Base-by-base conservation (phyloP, 2,329 filamentous ascomycete species). In the Fusarium temperatum region DNA sequence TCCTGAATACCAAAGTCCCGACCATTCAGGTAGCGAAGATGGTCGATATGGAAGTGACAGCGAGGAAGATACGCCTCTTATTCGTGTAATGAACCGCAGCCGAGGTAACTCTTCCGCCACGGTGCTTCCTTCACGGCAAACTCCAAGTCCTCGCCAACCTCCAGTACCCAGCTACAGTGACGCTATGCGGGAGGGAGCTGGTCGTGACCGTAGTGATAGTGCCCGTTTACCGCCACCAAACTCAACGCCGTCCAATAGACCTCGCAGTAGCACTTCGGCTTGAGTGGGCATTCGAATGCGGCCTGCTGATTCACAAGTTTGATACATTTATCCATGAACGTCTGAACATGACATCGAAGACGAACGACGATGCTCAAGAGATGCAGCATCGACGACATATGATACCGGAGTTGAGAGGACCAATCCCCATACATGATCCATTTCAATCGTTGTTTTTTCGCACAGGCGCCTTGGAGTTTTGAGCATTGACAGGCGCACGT, bases 161-260 rank as follows among this genome's bases (percentile, higher is more conserved):
- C 93, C 94, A 1, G 95, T 96, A 72, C 94, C 94, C 5, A 95
- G 90, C 77, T 97, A 97, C 80, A 93, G 91, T 80, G 93, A 94
- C 68, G 94, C 93, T 4, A 87, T 95, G 47, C 83, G 84, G 63
- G 86, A 89, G 74, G 87, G 87, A 17, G 81, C 81, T 35, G 77
- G 80, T 30, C 69, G 73, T 38, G 72, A 79, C 15, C 68, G 79
- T 39, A 76, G 72, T 36, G 69, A 76, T 47, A 79, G 75, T 60
- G 72, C 72, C 10, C 77, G 68, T 24, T 67, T 77, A 11, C 73
- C 72, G n/a, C 68, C 62, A 22, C 77, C 74, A 18, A 61, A 68
- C 24, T 60, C 58, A 42, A 67, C 64, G 13, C 30, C 59, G 15
- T 74, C 70, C 20, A 75, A 54, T 42, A 55, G 73, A 36, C 69